These are phyloP conservation scores for Monosporascus sp. DNA, from an alignment of 2,329 filamentous ascomycete species.

Conservation along the genomic window DNA sequence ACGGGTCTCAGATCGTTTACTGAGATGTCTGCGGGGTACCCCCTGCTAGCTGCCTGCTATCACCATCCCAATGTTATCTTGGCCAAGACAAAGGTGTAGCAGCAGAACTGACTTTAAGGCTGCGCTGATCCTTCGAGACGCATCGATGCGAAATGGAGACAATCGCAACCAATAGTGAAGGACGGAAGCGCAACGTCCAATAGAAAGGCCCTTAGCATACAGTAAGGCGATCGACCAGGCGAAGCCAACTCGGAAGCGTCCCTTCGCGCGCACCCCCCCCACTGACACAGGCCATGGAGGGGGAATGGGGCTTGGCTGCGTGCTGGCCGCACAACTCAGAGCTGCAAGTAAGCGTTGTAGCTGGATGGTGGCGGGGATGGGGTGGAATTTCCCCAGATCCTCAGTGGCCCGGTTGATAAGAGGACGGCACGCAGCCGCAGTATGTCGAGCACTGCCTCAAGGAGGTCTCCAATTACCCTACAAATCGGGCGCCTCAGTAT, in stretches of 20 bases:
- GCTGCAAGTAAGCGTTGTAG: neutral
- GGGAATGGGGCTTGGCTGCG: no score
- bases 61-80: neutral
- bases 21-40: slow-evolving; percentile 8
- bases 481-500: neutral
- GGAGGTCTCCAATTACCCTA: neutral
- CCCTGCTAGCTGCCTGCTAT: neutral
- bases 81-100: neutral
- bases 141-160: no score
- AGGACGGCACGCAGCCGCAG: neutral
- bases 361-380: neutral
- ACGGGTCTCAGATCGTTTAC: slow-evolving; percentile 14
- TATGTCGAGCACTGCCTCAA: neutral
- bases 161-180: no score
- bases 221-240: no score
- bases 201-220: no score
- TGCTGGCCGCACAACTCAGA: neutral
- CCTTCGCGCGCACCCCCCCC: no score
- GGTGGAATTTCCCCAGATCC: neutral
- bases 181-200: no score
- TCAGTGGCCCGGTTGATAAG: neutral
- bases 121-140: neutral
- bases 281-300: no score
- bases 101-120: neutral
- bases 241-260: no score